Conservation (phyloP, 2,329 filamentous ascomycete genomes). For the Phialophora tarda region DNA sequence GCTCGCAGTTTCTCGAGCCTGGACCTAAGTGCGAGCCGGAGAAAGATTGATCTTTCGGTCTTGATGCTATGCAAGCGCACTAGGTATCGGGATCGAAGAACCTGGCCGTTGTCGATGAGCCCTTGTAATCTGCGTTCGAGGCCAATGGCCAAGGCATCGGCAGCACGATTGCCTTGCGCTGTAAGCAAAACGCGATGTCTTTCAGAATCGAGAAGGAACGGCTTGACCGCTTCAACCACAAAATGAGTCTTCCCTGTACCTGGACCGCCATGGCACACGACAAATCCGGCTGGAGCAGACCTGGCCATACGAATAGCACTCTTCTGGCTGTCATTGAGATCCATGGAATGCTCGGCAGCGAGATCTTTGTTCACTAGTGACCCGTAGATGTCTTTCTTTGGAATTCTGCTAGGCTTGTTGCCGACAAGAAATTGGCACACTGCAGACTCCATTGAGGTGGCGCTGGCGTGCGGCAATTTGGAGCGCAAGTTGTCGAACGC, state of each 20-base stretch:
- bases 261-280: constrained; percentile 27
- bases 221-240: constrained; percentile 20
- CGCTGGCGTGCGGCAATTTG: no score
- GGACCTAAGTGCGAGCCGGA: constrained; percentile 1
- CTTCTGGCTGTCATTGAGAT: constrained; percentile 28
- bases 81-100: neutral
- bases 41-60: constrained; percentile 17
- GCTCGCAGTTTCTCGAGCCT: neutral
- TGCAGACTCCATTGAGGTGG: neutral
- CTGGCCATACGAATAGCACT: constrained; percentile 14
- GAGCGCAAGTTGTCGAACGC: neutral
- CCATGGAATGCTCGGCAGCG: constrained; percentile 10
- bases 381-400: constrained; percentile 16
- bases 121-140: neutral
- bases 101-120: neutral
- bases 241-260: constrained; percentile 30
- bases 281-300: constrained; percentile 23
- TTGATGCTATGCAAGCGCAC: constrained; percentile 26
- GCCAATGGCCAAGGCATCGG: constrained; percentile 20
- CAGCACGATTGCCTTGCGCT: constrained; percentile 15
- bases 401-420: neutral
- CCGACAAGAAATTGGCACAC: neutral
- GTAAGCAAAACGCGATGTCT: constrained; percentile 18
- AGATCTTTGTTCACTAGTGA: constrained; percentile 14
- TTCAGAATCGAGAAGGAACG: constrained; percentile 18